Base-by-base conservation (phyloP, 257 asterid genomes). In the Henckelia pumila region DNA sequence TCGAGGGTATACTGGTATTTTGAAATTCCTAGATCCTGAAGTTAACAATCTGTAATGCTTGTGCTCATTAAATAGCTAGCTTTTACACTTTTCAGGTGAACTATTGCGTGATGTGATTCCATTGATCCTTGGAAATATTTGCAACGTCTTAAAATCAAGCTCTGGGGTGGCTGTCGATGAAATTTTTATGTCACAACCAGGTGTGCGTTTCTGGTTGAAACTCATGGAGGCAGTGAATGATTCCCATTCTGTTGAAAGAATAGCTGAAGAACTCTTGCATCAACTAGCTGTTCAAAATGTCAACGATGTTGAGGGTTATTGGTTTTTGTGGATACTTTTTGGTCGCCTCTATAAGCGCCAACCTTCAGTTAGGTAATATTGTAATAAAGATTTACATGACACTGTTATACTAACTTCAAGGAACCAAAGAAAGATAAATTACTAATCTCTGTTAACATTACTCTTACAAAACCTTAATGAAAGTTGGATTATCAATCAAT, bases 1-100 rank as follows among this genome's bases (percentile, higher is more conserved):
- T 37, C 86, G 99, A 76, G 99, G 99, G 53, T 88, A 94, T 69
- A 76, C 92, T 40, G 97, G 99, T 93, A 82, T 73, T 33, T 72
- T 59, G 29, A 68, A 17, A 67, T 17, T 69, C 68, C 35, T 70
- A 55, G 60, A 72, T 44, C 63, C 66, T 69, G 69, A 70, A 56
- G 60, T 55, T 61, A 47, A 66, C 64, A 35, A 72, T 35, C 7
- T 29, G 33, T 64, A 37, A 66, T 55, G 69, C 71, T 32, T 65
- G 32, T 70, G 22, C 78, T 72, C 66, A 67, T 30, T 50, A 25
- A 17, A 37, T 37, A n/a, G 50, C 68, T 57, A 66, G 47, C 49
- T 64, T 63, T 72, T 65, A 56, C 71, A 68, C 69, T 71, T 78
- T 67, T 56, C 94, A 90, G 99, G 85, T 82, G 91, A 90, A 73